Evolutionary conservation across 305 asterid genomes (phyloP).

Genomic region (Petunia hybrid): DNA sequence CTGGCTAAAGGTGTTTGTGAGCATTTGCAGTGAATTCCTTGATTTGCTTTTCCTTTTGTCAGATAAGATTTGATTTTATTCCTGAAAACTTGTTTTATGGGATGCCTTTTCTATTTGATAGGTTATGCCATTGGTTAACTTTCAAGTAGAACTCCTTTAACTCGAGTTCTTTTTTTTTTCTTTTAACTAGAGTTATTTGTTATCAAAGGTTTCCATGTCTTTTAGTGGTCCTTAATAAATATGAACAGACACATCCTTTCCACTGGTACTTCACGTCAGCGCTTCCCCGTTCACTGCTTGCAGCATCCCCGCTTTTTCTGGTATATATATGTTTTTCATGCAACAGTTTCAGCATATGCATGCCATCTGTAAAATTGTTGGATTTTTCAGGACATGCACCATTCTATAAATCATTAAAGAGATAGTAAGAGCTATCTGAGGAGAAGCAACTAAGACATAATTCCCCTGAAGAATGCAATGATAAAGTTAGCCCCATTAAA

Average conservation of each 20-base stretch:
- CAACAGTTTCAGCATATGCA: background rate
- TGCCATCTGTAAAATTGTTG: background rate
- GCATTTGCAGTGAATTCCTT: conserved; percentile 1
- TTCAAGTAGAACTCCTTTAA: conserved; percentile 20
- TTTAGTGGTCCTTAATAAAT: conserved; percentile 48
- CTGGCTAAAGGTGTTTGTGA: conserved; percentile 8
- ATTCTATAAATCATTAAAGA: background rate
- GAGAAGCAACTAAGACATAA: conserved; percentile 11
- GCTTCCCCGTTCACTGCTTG: conserved; percentile 92
- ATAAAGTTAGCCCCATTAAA: background rate
- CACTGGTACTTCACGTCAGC: conserved; percentile 99
- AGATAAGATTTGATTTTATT: conserved; percentile 24
- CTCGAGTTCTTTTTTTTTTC: background rate
- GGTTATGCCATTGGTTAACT: background rate
- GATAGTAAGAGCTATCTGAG: conserved; percentile 12
- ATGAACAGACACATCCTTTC: conserved; percentile 77
- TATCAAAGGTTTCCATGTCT: conserved; percentile 28
- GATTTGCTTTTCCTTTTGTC: background rate
- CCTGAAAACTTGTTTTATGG: background rate
- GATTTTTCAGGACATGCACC: conserved; percentile 16
- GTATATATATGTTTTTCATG: conserved; percentile 57
- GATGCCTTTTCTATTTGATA: conserved; percentile 10
- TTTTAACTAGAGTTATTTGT: background rate
- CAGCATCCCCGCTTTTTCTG: conserved; percentile 89
- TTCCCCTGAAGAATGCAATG: conserved; percentile 14